A percentile compares a stretch with the other conserved stretches of the same genome.
Conservation (phyloP, 2,329 filamentous ascomycete genomes). For the Furcasterigmium sp. region DNA sequence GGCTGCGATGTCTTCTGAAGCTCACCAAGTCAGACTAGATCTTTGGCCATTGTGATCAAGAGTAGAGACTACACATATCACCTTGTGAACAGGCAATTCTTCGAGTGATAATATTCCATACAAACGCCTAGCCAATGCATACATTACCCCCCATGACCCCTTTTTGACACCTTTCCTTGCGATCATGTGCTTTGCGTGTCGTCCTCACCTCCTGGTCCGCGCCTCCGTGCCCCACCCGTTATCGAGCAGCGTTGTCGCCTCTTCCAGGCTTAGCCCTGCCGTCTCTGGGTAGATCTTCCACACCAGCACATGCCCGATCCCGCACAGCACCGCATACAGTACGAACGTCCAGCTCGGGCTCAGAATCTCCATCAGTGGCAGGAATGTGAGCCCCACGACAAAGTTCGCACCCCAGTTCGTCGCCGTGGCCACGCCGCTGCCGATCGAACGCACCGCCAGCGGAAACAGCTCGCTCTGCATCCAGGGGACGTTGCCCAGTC, state of each 20-base stretch:
- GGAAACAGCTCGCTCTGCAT: constrained; percentile 93
- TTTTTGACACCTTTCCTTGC: not conserved
- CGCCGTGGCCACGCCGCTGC: constrained; percentile 68
- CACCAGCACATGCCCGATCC: constrained; percentile 59
- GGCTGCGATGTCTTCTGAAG: too few species aligned
- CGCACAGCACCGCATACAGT: constrained; percentile 70
- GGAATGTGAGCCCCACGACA: constrained; percentile 76
- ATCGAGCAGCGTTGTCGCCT: constrained; percentile 66
- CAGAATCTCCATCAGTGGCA: constrained; percentile 77
- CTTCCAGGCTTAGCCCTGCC: constrained; percentile 74
- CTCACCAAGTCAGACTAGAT: too few species aligned
- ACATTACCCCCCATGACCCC: not conserved
- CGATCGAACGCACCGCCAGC: constrained; percentile 65
- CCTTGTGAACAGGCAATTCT: not conserved
- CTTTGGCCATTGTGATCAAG: too few species aligned
- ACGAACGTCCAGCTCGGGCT: constrained; percentile 74
- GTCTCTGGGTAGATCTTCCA: constrained; percentile 84
- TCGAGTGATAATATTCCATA: not conserved
- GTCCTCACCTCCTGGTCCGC: constrained; percentile 21
- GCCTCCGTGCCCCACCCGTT: constrained; percentile 65
- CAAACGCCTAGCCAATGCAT: not conserved
- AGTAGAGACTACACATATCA: not conserved
- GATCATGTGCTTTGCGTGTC: too few species aligned
- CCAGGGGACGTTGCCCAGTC: constrained; percentile 91
- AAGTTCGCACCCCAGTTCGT: constrained; percentile 90